Percentiles rank a stretch among this genome's conserved stretches.
phyloP scores from a whole-genome alignment of 1,139 yeast genomes.

The Kluyveromyces sp. region DNA sequence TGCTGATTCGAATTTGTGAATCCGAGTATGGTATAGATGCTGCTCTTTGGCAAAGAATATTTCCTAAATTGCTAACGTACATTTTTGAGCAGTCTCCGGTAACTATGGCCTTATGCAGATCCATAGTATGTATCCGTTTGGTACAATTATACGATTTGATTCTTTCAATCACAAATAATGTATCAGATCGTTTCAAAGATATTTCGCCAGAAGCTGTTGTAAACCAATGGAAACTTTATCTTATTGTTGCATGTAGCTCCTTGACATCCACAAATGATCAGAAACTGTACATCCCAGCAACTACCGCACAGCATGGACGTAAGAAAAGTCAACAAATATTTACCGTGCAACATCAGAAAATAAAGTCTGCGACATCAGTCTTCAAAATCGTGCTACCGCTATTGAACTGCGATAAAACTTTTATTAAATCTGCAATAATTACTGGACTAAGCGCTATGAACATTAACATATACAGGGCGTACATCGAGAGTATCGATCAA shows the following conservation, averaged over 20 bases:
- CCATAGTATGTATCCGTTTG: constrained; percentile 81
- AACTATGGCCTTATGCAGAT: constrained; percentile 88
- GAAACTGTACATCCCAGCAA: constrained; percentile 50
- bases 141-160: constrained; percentile 86
- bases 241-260: constrained; percentile 89
- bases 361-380: constrained; percentile 85
- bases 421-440: constrained; percentile 78
- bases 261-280: constrained; percentile 87
- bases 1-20: constrained; percentile 69
- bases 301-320: constrained; percentile 29
- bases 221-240: constrained; percentile 82
- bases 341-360: constrained; percentile 80
- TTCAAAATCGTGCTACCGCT: constrained; percentile 84
- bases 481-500: constrained; percentile 70
- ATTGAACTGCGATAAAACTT: constrained; percentile 59
- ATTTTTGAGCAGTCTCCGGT: constrained; percentile 83
- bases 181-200: constrained; percentile 27
- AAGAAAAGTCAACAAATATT: constrained; percentile 71
- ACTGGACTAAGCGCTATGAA: constrained; percentile 84
- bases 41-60: constrained; percentile 87
- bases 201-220: constrained; percentile 66
- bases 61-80: constrained; percentile 64
- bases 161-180: constrained; percentile 50
- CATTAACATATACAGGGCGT: constrained; percentile 76
- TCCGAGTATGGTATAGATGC: constrained; percentile 93